phyloP scores from a whole-genome alignment of 495 filamentous ascomycete genomes.

The Glonium stellatum region DNA sequence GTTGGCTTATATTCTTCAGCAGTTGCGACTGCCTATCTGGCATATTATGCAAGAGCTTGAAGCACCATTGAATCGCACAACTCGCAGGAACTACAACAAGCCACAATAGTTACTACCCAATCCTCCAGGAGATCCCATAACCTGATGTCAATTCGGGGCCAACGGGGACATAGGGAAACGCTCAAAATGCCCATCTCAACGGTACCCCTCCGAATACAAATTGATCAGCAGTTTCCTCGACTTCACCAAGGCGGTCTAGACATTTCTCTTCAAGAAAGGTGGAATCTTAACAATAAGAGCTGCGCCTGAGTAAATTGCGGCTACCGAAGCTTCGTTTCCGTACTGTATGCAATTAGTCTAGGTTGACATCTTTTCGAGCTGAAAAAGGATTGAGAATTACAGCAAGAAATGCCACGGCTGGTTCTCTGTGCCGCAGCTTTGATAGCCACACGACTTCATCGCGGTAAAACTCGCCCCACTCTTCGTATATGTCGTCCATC shows the following conservation, averaged over 20 bases:
- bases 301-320: neutral
- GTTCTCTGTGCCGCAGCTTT: neutral
- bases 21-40: no score
- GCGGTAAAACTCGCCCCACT: neutral
- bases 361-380: neutral
- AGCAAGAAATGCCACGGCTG: slow-evolving; percentile 6
- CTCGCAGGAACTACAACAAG: no score
- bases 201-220: no score
- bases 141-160: no score
- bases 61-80: no score
- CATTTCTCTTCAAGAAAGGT: neutral
- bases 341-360: slow-evolving; percentile 1
- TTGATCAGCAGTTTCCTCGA: no score
- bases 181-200: no score
- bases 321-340: slow-evolving; percentile 8
- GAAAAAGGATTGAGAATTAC: neutral
- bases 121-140: no score
- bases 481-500: neutral
- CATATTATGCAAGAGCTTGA: no score
- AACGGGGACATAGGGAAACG: no score
- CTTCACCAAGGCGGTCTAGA: neutral
- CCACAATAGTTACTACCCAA: no score
- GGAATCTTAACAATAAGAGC: slow-evolving; percentile 4
- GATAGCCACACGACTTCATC: slow-evolving; percentile 7
- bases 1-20: no score